phyloP scores from a whole-genome alignment of 2,329 filamentous ascomycete species.

The Ophiocordyceps unilateralis region DNA sequence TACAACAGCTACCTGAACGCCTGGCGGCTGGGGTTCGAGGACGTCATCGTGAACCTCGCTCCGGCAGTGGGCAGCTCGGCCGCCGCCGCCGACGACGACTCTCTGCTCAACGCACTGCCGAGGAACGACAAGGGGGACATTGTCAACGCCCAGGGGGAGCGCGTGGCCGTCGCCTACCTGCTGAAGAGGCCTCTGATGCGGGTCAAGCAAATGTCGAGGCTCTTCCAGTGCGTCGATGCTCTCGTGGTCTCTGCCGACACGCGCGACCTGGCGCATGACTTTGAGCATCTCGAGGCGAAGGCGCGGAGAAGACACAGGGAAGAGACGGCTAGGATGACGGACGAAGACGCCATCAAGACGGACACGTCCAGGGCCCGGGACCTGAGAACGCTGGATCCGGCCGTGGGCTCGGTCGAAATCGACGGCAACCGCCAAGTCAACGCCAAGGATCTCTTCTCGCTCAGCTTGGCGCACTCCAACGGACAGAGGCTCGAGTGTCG shows the following conservation, averaged over 20 bases:
- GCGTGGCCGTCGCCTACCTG: constrained; percentile 85
- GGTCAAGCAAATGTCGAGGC: constrained; percentile 73
- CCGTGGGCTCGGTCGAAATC: constrained; percentile 47
- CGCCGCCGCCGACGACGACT: constrained; percentile 44
- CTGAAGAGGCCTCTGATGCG: constrained; percentile 78
- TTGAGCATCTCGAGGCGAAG: constrained; percentile 57
- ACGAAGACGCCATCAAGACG: constrained; percentile 72
- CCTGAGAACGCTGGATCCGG: constrained; percentile 54
- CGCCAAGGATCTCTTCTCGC: constrained; percentile 76
- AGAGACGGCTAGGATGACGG: constrained; percentile 54
- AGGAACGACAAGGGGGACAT: constrained; percentile 49
- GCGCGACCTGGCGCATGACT: constrained; percentile 26
- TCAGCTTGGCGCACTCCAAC: constrained; percentile 73
- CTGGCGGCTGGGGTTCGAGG: constrained; percentile 88
- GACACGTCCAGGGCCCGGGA: constrained; percentile 70
- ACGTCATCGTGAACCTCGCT: constrained; percentile 83
- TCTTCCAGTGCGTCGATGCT: constrained; percentile 52
- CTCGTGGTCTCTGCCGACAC: constrained; percentile 31
- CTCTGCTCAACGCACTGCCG: constrained; percentile 39
- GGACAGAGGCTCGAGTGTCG: constrained; percentile 81
- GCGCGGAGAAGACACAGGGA: constrained; percentile 50
- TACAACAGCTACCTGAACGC: constrained; percentile 75
- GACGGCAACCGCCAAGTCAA: constrained; percentile 67
- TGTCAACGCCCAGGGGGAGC: constrained; percentile 60
- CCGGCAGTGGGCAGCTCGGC: constrained; percentile 38